Base-by-base conservation (phyloP, 176 grass and related monocot species). In the Ensete glaucum region DNA sequence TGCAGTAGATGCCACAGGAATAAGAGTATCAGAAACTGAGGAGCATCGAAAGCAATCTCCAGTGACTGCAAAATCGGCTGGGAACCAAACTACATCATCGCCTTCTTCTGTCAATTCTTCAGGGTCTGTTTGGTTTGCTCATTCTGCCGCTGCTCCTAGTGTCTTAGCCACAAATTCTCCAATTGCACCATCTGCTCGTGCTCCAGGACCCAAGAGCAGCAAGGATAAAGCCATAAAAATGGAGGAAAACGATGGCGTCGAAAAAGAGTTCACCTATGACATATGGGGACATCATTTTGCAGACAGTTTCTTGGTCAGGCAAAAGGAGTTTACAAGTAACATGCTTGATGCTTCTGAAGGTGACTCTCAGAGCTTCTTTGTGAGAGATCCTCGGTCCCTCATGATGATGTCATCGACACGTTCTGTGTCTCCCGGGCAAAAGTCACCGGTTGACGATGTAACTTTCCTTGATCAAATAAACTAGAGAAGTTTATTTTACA, bases 251-350 rank as follows among this genome's bases (percentile, higher is more conserved):
- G 80, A 50, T 74, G 53, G 15, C 4, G 14, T 29, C 9, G 80
- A 76, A 82, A 91, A 87, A 78, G 86, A 93, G 53, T 90, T 89
- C 75, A 84, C 76, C 11, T 98, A 98, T 54, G 86, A 98, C 79
- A 98, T 98, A n/a, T 98, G 94, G 94, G 94, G 88, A 49, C 76
- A 98, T 82, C 82, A 93, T 83, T 93, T 98, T 64, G 82, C 90
- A 48, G 83, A 84, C 13, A 78, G 80, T 81, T 78, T 90, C 52
- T 74, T 93, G 63, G 84, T 82, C 23, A 82, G 69, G 80, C 81
- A 73, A 78, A 88, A 75, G 84, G 79, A 89, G 58, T 77, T 72
- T 5, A 23, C 12, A 17, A 72, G 80, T 54, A 85, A 81, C 71
- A 64, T 73, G 73, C 76, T 78, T 81, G 82, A 75, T 83, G 87